These are phyloP conservation scores for Immersiporthe knoxdaviesiana DNA, from an alignment of 2,329 filamentous ascomycete species.

Conservation along the genomic window DNA sequence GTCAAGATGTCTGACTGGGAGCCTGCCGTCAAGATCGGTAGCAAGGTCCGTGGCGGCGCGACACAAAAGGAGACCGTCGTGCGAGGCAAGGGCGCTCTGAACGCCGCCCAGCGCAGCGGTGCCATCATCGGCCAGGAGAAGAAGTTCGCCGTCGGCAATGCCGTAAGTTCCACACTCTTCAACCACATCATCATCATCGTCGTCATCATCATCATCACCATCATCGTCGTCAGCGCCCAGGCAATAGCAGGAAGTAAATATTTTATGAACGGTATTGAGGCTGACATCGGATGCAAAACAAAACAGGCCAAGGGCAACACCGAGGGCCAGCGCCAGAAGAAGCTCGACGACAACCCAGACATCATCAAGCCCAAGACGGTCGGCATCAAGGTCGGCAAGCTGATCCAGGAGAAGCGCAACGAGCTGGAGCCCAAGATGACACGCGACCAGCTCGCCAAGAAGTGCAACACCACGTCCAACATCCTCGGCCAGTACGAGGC, in stretches of 20 bases:
- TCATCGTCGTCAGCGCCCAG: not conserved
- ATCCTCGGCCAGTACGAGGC: slow-evolving; percentile 86
- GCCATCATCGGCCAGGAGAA: slow-evolving; percentile 84
- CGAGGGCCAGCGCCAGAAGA: slow-evolving; percentile 94
- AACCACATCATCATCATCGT: not conserved
- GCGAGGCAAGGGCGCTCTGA: slow-evolving; percentile 79
- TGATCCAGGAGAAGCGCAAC: slow-evolving; percentile 78
- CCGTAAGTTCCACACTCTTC: slow-evolving; percentile 57
- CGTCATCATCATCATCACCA: slow-evolving; percentile 4
- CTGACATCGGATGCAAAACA: slow-evolving; percentile 33
- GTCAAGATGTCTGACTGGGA: slow-evolving; percentile 83
- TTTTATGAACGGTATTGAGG: not conserved
- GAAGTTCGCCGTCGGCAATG: slow-evolving; percentile 79
- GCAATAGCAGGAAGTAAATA: not conserved
- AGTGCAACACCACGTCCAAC: slow-evolving; percentile 83
- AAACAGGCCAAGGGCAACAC: slow-evolving; percentile 44
- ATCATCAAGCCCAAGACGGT: slow-evolving; percentile 97
- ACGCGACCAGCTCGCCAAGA: slow-evolving; percentile 83
- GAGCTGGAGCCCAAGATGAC: slow-evolving; percentile 93
- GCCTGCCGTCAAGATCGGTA: slow-evolving; percentile 88
- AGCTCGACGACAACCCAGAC: slow-evolving; percentile 96
- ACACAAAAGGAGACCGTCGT: slow-evolving; percentile 82
- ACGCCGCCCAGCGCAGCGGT: slow-evolving; percentile 84
- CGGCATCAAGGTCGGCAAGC: slow-evolving; percentile 77
- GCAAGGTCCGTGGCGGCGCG: slow-evolving; percentile 72